phyloP scores from a whole-genome alignment of 768 basidiomycete species.

The Galerina marginata region DNA sequence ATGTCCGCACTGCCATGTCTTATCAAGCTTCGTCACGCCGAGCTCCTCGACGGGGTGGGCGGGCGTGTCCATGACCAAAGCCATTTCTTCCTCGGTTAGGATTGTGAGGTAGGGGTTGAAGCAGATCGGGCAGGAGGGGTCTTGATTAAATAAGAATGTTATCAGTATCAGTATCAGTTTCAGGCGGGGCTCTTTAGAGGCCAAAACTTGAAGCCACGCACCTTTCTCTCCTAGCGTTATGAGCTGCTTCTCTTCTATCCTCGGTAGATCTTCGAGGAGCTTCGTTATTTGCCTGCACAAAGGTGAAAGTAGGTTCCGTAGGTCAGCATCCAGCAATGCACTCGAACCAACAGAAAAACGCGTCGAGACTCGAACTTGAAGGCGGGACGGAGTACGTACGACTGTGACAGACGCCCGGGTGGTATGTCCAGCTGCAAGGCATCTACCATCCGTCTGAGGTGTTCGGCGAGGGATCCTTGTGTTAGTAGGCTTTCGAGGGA shows the following conservation, averaged over 20 bases:
- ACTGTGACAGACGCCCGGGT: no score
- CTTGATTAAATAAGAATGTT: conserved; percentile 36
- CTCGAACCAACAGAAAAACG: no score
- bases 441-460: no score
- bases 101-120: conserved; percentile 68
- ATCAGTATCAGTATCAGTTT: not conserved
- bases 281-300: conserved; percentile 41
- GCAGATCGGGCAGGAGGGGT: conserved; percentile 81
- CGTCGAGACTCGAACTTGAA: no score
- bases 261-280: conserved; percentile 53
- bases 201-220: conserved; percentile 19
- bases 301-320: not conserved
- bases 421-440: no score
- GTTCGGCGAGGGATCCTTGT: no score
- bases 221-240: conserved; percentile 53
- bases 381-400: no score
- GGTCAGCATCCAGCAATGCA: no score
- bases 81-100: conserved; percentile 79
- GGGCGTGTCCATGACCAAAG: conserved; percentile 78
- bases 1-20: conserved; percentile 64
- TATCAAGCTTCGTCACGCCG: conserved; percentile 68
- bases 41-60: conserved; percentile 71
- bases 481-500: no score
- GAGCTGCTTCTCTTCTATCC: conserved; percentile 53
- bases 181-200: not conserved